Conservation (phyloP, 2,329 filamentous ascomycete genomes). For the Bimuria novae-zelandiae region DNA sequence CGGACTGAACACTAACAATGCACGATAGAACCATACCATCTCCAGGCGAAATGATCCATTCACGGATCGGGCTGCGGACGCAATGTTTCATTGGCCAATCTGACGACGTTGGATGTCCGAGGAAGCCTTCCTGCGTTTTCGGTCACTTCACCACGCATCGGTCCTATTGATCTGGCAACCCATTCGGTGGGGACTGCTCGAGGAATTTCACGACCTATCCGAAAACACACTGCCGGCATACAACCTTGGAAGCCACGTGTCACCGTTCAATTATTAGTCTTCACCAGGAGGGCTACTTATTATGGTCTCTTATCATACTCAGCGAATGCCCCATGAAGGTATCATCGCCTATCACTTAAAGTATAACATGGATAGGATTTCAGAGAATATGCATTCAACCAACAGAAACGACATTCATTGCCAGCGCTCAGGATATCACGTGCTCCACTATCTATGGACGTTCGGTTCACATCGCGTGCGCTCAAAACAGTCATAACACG, state of each 20-base stretch:
- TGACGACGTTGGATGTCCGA: not conserved
- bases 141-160: not conserved
- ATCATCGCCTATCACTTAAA: not conserved
- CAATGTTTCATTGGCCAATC: not conserved
- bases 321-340: not conserved
- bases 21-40: not conserved
- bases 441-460: too few relatives aligned
- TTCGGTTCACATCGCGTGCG: too few relatives aligned
- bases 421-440: slow-evolving; percentile 14
- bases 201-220: too few relatives aligned
- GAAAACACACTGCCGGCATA: too few relatives aligned
- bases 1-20: not conserved
- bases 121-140: not conserved
- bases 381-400: not conserved
- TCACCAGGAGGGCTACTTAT: not conserved
- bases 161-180: too few relatives aligned
- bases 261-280: too few relatives aligned
- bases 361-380: not conserved
- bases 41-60: not conserved
- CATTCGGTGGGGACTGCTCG: too few relatives aligned
- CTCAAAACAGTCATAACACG: not conserved
- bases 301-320: not conserved
- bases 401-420: slow-evolving; percentile 19
- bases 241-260: too few relatives aligned
- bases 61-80: not conserved